A percentile compares a stretch with the other conserved stretches of the same genome.
These are phyloP conservation scores for Geotrichum candidum DNA, from an alignment of 1,139 yeast species.

Conservation along the genomic window DNA sequence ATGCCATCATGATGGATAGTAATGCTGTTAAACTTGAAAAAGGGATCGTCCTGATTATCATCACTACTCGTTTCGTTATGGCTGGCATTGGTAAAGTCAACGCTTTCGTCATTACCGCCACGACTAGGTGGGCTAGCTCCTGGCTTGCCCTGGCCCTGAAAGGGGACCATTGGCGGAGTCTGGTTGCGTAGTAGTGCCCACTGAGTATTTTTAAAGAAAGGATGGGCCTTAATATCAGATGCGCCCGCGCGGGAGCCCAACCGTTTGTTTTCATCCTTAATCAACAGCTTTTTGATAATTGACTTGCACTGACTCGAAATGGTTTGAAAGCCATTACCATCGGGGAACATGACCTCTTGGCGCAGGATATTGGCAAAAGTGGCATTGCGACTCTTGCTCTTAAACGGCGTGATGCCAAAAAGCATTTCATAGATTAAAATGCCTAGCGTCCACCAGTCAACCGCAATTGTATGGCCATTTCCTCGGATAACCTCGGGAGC, in stretches of 20 bases:
- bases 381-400: constrained; percentile 79
- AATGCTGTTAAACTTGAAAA: constrained; percentile 80
- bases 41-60: constrained; percentile 55
- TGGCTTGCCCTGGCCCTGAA: constrained; percentile 34
- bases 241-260: constrained; percentile 95
- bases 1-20: constrained; percentile 66
- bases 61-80: constrained; percentile 14
- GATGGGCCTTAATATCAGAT: constrained; percentile 83
- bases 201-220: constrained; percentile 81
- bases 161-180: constrained; percentile 90
- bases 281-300: constrained; percentile 69
- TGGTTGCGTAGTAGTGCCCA: constrained; percentile 93
- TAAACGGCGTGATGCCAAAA: constrained; percentile 92
- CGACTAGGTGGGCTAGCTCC: constrained; percentile 39
- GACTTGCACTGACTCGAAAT: constrained; percentile 70
- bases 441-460: constrained; percentile 99
- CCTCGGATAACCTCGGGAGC: constrained; percentile 98
- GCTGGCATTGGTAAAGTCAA: constrained; percentile 9
- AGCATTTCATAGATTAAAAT: constrained; percentile 89
- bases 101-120: constrained; percentile 25
- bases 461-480: constrained; percentile 95
- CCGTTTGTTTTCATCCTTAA: constrained; percentile 82
- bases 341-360: constrained; percentile 71
- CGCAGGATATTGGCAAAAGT: constrained; percentile 85
- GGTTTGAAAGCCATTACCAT: constrained; percentile 34